Percentiles rank a stretch among this genome's conserved stretches.
phyloP scores from a whole-genome alignment of 2,329 filamentous ascomycete genomes.

The Hymenoscyphus infarciens region DNA sequence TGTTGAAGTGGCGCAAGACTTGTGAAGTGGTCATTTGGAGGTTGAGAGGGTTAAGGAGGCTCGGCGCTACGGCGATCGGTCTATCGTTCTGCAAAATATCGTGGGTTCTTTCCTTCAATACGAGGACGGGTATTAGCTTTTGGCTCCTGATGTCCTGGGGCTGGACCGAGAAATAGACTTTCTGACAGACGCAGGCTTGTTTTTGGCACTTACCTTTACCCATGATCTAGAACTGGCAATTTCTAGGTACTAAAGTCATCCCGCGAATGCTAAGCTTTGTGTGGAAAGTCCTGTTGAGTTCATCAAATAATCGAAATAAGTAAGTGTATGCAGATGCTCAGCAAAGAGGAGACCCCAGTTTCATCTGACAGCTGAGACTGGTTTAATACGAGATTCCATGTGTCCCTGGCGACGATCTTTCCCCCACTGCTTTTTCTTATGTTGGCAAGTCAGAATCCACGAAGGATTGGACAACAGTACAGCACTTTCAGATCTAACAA shows the following conservation, averaged over 20 bases:
- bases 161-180: neutral
- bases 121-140: constrained; percentile 6
- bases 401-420: neutral
- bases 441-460: neutral
- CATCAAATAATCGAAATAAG: neutral
- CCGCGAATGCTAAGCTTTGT: neutral
- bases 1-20: constrained; percentile 18
- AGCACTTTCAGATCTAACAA: neutral
- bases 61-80: neutral
- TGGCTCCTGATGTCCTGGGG: neutral
- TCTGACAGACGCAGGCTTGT: neutral
- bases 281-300: neutral
- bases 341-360: constrained; percentile 7
- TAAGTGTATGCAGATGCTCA: neutral
- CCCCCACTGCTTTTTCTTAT: neutral
- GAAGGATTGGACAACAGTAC: neutral
- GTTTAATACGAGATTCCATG: constrained; percentile 2
- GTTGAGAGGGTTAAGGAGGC: neutral
- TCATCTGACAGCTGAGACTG: constrained; percentile 1
- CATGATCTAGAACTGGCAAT: constrained; percentile 3
- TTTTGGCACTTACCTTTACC: constrained; percentile 10
- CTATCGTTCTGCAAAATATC: constrained; percentile 9
- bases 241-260: neutral
- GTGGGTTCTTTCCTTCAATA: constrained; percentile 13
- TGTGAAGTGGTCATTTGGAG: constrained; percentile 24